phyloP scores from a whole-genome alignment of 345 rosid genomes.

The Salix udensis region DNA sequence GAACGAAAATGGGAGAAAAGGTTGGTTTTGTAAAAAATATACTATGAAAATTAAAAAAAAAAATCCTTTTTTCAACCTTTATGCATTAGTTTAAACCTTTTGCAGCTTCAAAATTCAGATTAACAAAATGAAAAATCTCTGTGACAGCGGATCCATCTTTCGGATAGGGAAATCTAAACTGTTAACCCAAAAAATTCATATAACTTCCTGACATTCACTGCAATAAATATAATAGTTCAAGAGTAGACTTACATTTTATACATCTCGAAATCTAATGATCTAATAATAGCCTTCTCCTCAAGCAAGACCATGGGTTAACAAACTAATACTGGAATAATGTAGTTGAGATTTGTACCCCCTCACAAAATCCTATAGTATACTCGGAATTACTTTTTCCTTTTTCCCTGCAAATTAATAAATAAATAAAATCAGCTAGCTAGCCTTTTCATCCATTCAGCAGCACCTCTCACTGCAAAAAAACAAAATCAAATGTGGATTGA shows the following conservation, averaged over 20 bases:
- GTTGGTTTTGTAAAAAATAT: no score
- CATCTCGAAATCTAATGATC: not conserved
- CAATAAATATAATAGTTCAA: not conserved
- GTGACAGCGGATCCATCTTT: not conserved
- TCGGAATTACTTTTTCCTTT: constrained; percentile 53
- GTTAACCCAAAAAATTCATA: not conserved
- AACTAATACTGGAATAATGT: not conserved
- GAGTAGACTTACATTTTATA: not conserved
- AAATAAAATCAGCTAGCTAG: not conserved
- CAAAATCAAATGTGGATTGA: not conserved
- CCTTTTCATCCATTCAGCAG: no score
- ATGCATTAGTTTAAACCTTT: not conserved
- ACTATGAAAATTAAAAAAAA: no score
- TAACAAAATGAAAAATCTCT: not conserved
- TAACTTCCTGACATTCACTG: not conserved
- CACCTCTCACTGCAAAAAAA: not conserved
- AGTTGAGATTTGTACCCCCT: not conserved
- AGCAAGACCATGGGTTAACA: not conserved
- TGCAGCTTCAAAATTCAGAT: not conserved
- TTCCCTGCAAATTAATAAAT: constrained; percentile 46
- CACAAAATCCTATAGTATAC: not conserved
- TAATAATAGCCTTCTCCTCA: not conserved
- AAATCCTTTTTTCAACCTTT: no score
- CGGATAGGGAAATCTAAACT: not conserved
- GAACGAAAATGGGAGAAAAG: no score